phyloP scores from a whole-genome alignment of 1,284 basidiomycete genomes.

The Irpex sp. region DNA sequence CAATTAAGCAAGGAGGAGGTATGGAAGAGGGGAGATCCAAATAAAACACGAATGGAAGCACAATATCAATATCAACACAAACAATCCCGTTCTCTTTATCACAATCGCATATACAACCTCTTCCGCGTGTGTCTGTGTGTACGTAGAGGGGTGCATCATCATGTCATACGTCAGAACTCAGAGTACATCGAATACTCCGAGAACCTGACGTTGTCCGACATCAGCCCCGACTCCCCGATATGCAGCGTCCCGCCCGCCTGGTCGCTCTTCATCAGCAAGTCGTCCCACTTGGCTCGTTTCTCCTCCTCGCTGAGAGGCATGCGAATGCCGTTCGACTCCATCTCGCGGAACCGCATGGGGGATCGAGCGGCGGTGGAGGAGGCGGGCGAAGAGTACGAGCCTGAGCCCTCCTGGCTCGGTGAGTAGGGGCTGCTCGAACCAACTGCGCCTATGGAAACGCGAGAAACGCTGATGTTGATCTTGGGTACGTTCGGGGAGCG shows the following conservation, averaged over 20 bases:
- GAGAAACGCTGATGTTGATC: slow-evolving; percentile 16
- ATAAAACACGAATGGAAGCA: not conserved
- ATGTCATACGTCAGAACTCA: slow-evolving; percentile 6
- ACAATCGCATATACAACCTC: not conserved
- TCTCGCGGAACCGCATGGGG: not conserved
- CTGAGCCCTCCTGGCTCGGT: slow-evolving; percentile 17
- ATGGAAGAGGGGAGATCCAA: not conserved
- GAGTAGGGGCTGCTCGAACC: slow-evolving; percentile 9
- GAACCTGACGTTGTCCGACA: slow-evolving; percentile 42
- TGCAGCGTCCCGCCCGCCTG: slow-evolving; percentile 68
- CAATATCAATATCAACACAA: not conserved
- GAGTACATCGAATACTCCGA: slow-evolving; percentile 22
- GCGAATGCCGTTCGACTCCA: slow-evolving; percentile 21
- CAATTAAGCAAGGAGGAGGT: not conserved
- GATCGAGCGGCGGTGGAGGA: slow-evolving; percentile 16
- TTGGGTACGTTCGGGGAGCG: slow-evolving; percentile 15
- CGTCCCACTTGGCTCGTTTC: slow-evolving; percentile 68
- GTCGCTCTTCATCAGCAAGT: slow-evolving; percentile 58
- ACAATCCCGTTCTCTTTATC: not conserved
- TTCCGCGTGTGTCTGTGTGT: not conserved
- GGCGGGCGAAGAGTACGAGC: slow-evolving; percentile 19
- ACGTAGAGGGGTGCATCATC: not conserved
- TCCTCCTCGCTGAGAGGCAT: slow-evolving; percentile 55
- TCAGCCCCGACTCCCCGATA: slow-evolving; percentile 37
- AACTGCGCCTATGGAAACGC: slow-evolving; percentile 13